phyloP scores from a whole-genome alignment of 495 filamentous ascomycete species.

The Penicillium argentinense region DNA sequence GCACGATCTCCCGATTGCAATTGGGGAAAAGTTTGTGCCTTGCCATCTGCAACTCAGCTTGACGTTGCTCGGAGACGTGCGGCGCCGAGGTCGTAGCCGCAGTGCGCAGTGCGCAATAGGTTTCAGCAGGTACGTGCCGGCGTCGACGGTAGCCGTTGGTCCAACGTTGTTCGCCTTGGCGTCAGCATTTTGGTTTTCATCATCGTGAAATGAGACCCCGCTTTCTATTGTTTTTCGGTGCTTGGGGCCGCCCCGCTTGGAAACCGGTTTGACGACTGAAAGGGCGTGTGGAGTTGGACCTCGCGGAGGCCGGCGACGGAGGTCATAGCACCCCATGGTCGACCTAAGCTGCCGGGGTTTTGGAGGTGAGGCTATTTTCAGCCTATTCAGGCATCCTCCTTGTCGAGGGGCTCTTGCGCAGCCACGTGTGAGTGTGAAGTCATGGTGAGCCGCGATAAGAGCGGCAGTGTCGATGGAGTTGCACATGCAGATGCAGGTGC shows the following conservation, averaged over 20 bases:
- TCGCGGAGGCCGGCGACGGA: no score
- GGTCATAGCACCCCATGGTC: no score
- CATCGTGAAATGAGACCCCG: slow-evolving; percentile 4
- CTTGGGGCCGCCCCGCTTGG: background rate
- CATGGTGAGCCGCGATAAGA: slow-evolving; percentile 12
- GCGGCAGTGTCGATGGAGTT: slow-evolving; percentile 7
- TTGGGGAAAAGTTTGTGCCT: slow-evolving; percentile 7
- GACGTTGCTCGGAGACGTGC: no score
- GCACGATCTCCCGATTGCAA: background rate
- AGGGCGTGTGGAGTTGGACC: background rate
- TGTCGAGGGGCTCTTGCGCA: slow-evolving; percentile 16
- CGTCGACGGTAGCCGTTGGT: slow-evolving; percentile 15
- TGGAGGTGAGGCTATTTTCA: background rate
- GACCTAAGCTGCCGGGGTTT: no score
- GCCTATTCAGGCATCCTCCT: background rate
- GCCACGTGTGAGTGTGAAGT: slow-evolving; percentile 18
- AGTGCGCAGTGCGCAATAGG: no score
- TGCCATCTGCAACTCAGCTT: background rate
- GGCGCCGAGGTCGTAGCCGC: no score
- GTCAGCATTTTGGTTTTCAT: slow-evolving; percentile 8
- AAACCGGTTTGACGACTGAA: background rate
- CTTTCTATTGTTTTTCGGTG: slow-evolving; percentile 2
- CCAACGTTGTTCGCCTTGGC: slow-evolving; percentile 4
- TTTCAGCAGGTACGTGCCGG: no score
- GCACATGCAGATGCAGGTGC: no score